Evolutionary conservation across 371 early-diverging fungal genomes (phyloP), one percentile per base, ranked within the genome.

Genomic region (Umbelopsis sp.): DNA sequence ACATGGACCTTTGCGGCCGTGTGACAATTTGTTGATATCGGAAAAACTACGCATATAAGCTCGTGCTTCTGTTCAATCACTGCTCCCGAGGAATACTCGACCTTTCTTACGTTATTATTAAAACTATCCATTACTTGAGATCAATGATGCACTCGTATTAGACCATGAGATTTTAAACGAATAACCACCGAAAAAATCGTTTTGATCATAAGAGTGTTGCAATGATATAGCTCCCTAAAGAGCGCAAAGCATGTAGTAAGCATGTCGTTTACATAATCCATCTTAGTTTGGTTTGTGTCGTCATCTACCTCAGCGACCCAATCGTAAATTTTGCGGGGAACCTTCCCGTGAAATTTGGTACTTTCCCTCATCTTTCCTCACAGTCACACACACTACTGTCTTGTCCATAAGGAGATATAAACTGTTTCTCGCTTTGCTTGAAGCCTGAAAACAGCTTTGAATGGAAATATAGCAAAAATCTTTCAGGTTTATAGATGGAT

Each of bases 281-380:
- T 12, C 52, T 22, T 3, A 51, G 9, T 22, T 25, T 22, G 24
- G 20, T 4, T 25, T 18, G 18, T 57, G n/a, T 57, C 35, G 57
- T 57, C 57, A 57, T 57, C 29, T 14, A 8, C 3, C 11, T 16
- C 18, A 35, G 16, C 16, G 14, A 11, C 35, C 57, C 57, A 57
- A 57, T 57, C 57, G 57, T 57, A 57, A 57, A 57, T 57, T 57
- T 57, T 57, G 57, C n/a, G 57, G 35, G 57, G 57, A 25, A 18
- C 6, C 18, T 22, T 18, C 57, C 57, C 20, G 20, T 16, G 7
- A 48, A 20, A 6, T 4, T 6, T 7, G 16, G 18, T 7, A 48
- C n/a, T 20, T n/a, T 16, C 48, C 20, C 11, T 48, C 20, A 10
- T 48, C 48, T 20, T 16, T 7, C 16, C 16, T 5, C 20, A 16